These are phyloP conservation scores for Neurospora sp. DNA, from an alignment of 495 filamentous ascomycete genomes.

Conservation along the genomic window DNA sequence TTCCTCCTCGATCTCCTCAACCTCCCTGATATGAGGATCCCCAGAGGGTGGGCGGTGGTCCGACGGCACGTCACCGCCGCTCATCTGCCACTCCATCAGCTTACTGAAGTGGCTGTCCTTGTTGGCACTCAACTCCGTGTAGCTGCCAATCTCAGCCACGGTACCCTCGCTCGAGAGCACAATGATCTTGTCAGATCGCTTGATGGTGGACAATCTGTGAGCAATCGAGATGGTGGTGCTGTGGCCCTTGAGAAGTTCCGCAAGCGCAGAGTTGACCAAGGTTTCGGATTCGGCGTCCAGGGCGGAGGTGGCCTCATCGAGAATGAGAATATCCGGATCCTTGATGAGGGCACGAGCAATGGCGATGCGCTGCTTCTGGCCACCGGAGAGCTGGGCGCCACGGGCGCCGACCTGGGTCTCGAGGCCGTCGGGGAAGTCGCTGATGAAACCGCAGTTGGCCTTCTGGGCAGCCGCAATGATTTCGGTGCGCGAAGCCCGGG, in stretches of 20 bases:
- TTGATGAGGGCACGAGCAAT: conserved; percentile 93
- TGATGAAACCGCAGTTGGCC: conserved; percentile 95
- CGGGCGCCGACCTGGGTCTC: conserved; percentile 89
- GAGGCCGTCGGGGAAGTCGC: conserved; percentile 90
- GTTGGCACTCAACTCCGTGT: conserved; percentile 60
- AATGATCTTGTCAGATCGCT: conserved; percentile 85
- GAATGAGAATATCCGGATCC: conserved; percentile 88
- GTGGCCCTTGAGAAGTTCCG: conserved; percentile 66
- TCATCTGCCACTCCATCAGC: conserved; percentile 99
- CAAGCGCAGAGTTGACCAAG: conserved; percentile 81
- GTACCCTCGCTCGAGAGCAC: conserved; percentile 73
- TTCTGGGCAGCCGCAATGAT: conserved; percentile 80
- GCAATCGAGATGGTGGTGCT: conserved; percentile 97
- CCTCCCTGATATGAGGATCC: conserved; percentile 29
- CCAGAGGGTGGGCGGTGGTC: conserved; percentile 9
- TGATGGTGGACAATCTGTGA: conserved; percentile 91
- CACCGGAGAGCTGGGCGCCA: conserved; percentile 87
- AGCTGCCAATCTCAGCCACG: conserved; percentile 84
- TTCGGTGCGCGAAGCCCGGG: conserved; percentile 63
- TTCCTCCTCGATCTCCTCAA: conserved; percentile 36
- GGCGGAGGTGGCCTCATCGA: conserved; percentile 90
- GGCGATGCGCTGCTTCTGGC: conserved; percentile 96
- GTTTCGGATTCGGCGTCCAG: conserved; percentile 98
- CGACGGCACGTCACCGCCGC: conserved; percentile 53
- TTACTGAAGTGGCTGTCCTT: conserved; percentile 76